Base-by-base conservation (phyloP, 169 alveolate genomes). In the Theileria luwenshuni region DNA sequence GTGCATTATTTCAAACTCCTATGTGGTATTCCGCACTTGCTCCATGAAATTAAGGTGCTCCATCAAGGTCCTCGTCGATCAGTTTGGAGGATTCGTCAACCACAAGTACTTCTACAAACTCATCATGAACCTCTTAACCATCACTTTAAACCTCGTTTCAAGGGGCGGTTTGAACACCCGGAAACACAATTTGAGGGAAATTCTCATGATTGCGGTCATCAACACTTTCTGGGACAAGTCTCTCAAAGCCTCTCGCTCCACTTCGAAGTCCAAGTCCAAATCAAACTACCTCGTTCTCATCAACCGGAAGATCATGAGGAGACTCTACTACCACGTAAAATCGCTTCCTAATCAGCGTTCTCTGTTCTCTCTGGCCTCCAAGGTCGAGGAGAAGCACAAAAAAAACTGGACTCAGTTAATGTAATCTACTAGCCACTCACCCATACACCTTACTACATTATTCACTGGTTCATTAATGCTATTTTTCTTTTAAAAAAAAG, bases 31-130 rank as follows among this genome's bases (percentile, higher is more conserved):
- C 85, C 65, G 84, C 15, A 65, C 69, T 5, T 65, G 83, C 35
- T 45, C 63, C 27, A 47, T 81, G 64, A 81, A 81, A 59, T 27
- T 74, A 42, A 3, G 28, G 21, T 45, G 84, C 61, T 52, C 77
- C 19, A 42, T 42, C 7, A 21, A 41, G 23, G 80, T 79, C 13
- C 35, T 81, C 27, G n/a, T 43, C 21, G 33, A 23, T 15, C 67
- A 81, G 19, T 74, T 74, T 47, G 85, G 89, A 45, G 84, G 89
- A n/a, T 81, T 81, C 69, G 59, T 73, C 10, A 81, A 81, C 64
- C 32, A 35, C 41, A 33, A 56, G 38, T 81, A 73, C 63, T 15
- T 81, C 38, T 77, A 56, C 49, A 74, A 45, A 43, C 42, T 74
- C 13, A 32, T 68, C 1, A 60, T 56, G 61, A 81, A 69, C 58